Base-by-base conservation (phyloP, 148 eudicot genomes). In the Cornus suecica region DNA sequence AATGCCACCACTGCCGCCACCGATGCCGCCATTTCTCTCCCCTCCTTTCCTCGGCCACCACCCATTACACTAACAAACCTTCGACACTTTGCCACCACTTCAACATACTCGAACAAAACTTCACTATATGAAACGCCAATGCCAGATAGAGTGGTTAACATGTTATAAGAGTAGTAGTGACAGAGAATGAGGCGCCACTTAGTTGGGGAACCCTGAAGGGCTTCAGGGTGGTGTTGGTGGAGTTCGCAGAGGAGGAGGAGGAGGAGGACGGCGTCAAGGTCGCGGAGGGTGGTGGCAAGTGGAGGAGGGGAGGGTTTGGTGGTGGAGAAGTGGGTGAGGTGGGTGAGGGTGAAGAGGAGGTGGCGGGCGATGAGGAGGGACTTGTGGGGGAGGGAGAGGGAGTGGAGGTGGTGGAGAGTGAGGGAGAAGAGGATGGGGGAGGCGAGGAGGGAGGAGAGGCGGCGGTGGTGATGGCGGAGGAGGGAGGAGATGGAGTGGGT, bases 331-430 rank as follows among this genome's bases (percentile, higher is more conserved):
- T 79, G 77, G 76, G 75, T 10, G 32, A 86, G 82, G 79, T 83
- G 86, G 74, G 74, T 80, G 73, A 89, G 85, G 78, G 79, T 69
- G 80, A 85, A 85, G 48, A 83, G 54, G 84, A 89, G 90, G 81
- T 83, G 86, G 78, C 87, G 88, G 65, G 90, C 82, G 23, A 89
- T 37, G 73, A 89, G 92, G 83, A 85, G 86, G 42, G 90, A 83
- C 71, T 89, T 89, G 45, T 87, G 76, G 18, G 76, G 77, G 83
- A 89, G 89, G 10, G 90, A 75, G 73, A 89, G 90, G 70, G 90
- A 83, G 86, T 68, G 79, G 76, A 89, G 90, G 78, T 78, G 84
- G 79, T 77, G 72, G 74, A 89, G 83, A 70, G 89, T 75, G 82
- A 72, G 78, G 41, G 82, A 71, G 81, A 89, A 89, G 81, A 83